Percentiles rank a stretch among this genome's conserved stretches.
phyloP scores from a whole-genome alignment of 116 monocot species.

The Cymodocea nodosa region DNA sequence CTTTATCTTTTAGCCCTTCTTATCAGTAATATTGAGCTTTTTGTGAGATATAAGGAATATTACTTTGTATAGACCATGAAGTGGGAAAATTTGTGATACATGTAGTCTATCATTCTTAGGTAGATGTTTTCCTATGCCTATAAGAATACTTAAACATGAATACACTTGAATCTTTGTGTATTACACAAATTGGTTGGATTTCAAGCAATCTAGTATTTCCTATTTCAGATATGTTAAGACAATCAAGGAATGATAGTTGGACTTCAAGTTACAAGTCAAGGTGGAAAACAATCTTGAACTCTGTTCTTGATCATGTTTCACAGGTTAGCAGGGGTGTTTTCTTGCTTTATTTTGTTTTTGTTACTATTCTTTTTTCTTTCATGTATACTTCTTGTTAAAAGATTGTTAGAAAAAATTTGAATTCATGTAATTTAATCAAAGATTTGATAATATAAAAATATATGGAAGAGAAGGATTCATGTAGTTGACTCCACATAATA shows the following conservation, averaged over 20 bases:
- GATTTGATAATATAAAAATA: too few species aligned
- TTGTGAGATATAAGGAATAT: not conserved
- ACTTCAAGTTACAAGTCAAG: slow-evolving; percentile 37
- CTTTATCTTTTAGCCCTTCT: not conserved
- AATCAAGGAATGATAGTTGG: slow-evolving; percentile 38
- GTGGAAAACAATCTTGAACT: slow-evolving; percentile 65
- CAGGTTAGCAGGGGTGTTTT: slow-evolving; percentile 37
- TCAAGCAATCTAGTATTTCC: not conserved
- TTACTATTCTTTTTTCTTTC: not conserved
- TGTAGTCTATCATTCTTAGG: too few species aligned
- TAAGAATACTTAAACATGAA: too few species aligned
- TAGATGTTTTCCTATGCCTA: too few species aligned
- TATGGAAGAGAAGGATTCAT: too few species aligned
- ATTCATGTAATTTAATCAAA: too few species aligned
- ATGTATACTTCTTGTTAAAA: not conserved
- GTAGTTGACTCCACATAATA: too few species aligned
- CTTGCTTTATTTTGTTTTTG: not conserved
- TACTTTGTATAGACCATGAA: too few species aligned
- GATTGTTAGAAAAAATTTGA: too few species aligned
- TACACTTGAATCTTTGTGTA: too few species aligned
- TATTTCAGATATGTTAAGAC: slow-evolving; percentile 41
- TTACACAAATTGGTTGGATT: not conserved
- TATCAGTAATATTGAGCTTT: not conserved
- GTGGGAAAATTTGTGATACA: too few species aligned
- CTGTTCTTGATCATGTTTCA: slow-evolving; percentile 82